A percentile compares a stretch with the other conserved stretches of the same genome.
Evolutionary conservation across 352 stramenopile genomes (phyloP).

Genomic region (Phytophthora multivora): DNA sequence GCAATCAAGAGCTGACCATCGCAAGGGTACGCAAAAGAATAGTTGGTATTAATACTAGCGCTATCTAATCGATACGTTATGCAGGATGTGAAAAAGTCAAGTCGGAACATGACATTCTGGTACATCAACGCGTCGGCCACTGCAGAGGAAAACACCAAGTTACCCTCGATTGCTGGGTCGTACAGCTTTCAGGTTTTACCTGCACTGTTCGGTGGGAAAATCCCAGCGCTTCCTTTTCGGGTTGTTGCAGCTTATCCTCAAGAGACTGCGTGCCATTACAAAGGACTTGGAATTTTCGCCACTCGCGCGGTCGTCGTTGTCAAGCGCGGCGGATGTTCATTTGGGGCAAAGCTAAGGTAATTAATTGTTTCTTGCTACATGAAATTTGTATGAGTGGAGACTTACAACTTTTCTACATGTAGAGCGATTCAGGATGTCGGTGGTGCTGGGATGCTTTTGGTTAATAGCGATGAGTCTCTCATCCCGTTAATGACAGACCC

Average conservation of each 20-base stretch:
- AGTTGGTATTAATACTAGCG: neutral
- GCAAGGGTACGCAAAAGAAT: conserved; percentile 25
- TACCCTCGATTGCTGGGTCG: conserved; percentile 5
- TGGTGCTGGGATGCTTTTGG: conserved; percentile 62
- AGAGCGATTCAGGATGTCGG: conserved; percentile 60
- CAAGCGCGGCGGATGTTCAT: conserved; percentile 71
- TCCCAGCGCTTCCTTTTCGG: conserved; percentile 54
- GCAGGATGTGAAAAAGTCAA: conserved; percentile 54
- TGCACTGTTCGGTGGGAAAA: conserved; percentile 58
- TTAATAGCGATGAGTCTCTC: conserved; percentile 69
- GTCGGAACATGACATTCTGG: conserved; percentile 56
- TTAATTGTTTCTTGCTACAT: neutral
- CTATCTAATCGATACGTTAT: neutral
- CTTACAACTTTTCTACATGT: neutral
- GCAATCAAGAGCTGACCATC: conserved; percentile 48
- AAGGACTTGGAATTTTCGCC: conserved; percentile 61
- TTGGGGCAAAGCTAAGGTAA: conserved; percentile 67
- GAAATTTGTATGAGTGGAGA: neutral
- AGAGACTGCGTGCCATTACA: conserved; percentile 69
- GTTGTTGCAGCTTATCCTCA: conserved; percentile 67
- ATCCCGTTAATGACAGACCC: conserved; percentile 69
- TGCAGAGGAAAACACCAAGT: conserved; percentile 6
- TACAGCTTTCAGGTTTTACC: conserved; percentile 53
- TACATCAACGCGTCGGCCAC: conserved; percentile 40
- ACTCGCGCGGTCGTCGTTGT: conserved; percentile 68